Percentiles rank a stretch among this genome's conserved stretches.
Conservation (phyloP, 352 stramenopile genomes). For the Phytopythium cucurbitacearum region DNA sequence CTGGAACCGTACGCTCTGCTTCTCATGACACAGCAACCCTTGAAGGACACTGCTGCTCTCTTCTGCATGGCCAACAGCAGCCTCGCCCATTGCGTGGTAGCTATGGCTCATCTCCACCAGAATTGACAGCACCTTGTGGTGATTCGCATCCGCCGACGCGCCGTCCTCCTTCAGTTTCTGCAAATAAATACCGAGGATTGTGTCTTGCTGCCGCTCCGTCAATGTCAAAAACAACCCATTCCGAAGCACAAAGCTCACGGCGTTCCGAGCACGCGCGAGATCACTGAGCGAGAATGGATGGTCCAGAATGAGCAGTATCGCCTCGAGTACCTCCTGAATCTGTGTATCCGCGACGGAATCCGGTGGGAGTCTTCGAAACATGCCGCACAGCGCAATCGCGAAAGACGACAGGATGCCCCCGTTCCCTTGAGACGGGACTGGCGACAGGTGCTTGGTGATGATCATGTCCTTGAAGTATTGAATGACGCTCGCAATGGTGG, state of each 20-base stretch:
- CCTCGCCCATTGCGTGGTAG: slow-evolving; percentile 66
- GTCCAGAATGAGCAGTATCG: slow-evolving; percentile 63
- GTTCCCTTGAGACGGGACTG: slow-evolving; percentile 43
- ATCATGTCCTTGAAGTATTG: slow-evolving; percentile 79
- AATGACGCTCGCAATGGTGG: slow-evolving; percentile 68
- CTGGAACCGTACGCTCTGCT: slow-evolving; percentile 75
- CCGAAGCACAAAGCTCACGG: slow-evolving; percentile 70
- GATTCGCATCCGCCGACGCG: slow-evolving; percentile 30
- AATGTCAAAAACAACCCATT: slow-evolving; percentile 55
- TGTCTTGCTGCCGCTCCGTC: slow-evolving; percentile 65
- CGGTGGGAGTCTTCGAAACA: slow-evolving; percentile 68
- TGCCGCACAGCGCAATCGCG: slow-evolving; percentile 64
- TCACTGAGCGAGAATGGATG: slow-evolving; percentile 67
- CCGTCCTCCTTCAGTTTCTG: slow-evolving; percentile 41
- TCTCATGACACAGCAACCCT: slow-evolving; percentile 50
- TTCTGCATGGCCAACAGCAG: slow-evolving; percentile 37
- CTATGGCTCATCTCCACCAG: slow-evolving; percentile 66
- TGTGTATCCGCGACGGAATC: slow-evolving; percentile 59
- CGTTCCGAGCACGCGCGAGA: slow-evolving; percentile 73
- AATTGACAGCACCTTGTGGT: slow-evolving; percentile 62
- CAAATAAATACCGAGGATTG: slow-evolving; percentile 55
- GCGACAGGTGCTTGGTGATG: slow-evolving; percentile 51
- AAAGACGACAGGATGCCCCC: slow-evolving; percentile 70
- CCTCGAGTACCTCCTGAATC: slow-evolving; percentile 64
- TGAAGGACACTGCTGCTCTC: slow-evolving; percentile 37